Percentiles rank a stretch among this genome's conserved stretches.
phyloP scores from a whole-genome alignment of 371 early-diverging fungal genomes.

The Furculomyces boomerangus region DNA sequence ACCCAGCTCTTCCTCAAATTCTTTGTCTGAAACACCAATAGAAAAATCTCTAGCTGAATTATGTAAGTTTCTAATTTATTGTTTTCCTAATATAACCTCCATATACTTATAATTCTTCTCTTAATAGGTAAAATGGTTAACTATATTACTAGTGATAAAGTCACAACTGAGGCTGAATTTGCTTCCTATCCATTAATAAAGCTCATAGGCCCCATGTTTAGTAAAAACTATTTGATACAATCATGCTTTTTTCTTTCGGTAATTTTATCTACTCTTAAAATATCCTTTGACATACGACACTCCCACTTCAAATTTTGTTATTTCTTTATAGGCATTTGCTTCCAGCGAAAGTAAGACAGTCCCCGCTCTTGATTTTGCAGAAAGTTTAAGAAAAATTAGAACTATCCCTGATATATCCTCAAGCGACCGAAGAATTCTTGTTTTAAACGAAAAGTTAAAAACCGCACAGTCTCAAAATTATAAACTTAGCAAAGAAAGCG shows the following conservation, averaged over 20 bases:
- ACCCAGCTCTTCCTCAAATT: background rate
- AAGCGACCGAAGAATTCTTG: background rate
- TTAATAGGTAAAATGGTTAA: slow-evolving; percentile 1
- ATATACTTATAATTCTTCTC: background rate
- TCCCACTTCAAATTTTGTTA: background rate
- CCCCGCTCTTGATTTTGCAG: background rate
- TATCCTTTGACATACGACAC: background rate
- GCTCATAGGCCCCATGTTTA: background rate
- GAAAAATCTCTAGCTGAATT: slow-evolving; percentile 1
- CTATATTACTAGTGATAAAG: background rate
- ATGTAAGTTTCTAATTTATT: background rate
- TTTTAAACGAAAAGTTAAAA: background rate
- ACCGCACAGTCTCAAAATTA: background rate
- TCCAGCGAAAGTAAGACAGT: background rate
- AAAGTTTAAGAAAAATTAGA: background rate
- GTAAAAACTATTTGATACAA: background rate
- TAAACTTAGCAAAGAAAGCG: background rate
- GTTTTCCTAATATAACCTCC: background rate
- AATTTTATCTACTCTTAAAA: background rate
- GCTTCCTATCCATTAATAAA: background rate
- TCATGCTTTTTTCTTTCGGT: slow-evolving; percentile 1
- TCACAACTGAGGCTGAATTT: background rate
- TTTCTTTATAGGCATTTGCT: background rate
- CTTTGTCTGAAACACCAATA: background rate
- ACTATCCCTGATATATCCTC: background rate